Percentiles rank a stretch among this genome's conserved stretches.
Conservation (phyloP, 1,284 basidiomycete genomes). For the Ceratobasidium sp. region DNA sequence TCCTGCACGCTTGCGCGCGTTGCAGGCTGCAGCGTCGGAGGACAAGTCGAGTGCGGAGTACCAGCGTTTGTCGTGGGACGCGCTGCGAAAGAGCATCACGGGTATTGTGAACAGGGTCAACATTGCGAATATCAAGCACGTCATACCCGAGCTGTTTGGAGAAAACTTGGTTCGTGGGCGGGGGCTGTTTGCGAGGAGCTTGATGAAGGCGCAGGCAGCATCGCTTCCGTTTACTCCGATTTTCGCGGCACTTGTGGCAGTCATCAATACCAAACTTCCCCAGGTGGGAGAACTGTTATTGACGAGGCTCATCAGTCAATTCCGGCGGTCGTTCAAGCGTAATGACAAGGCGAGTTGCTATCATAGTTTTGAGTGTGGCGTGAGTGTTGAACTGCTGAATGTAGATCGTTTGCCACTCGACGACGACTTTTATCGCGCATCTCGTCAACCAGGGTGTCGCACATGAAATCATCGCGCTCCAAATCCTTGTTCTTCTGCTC, state of each 20-base stretch:
- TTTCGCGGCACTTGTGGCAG: constrained; percentile 91
- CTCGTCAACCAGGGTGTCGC: constrained; percentile 96
- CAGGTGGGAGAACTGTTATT: constrained; percentile 94
- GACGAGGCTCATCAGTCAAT: constrained; percentile 90
- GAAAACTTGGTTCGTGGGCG: constrained; percentile 92
- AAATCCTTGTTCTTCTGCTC: constrained; percentile 92
- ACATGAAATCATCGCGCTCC: constrained; percentile 92
- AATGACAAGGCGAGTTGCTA: constrained; percentile 86
- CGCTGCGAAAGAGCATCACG: constrained; percentile 95
- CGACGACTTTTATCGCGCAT: constrained; percentile 95
- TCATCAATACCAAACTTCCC: constrained; percentile 97
- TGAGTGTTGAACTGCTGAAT: constrained; percentile 18
- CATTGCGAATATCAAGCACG: constrained; percentile 93
- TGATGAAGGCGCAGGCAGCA: constrained; percentile 97
- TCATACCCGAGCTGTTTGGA: constrained; percentile 90
- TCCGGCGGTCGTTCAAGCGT: constrained; percentile 91
- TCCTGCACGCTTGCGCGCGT: constrained; percentile 87
- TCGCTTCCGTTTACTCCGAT: constrained; percentile 98
- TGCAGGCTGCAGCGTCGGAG: constrained; percentile 78
- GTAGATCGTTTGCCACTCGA: constrained; percentile 89
- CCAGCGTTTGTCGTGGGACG: constrained; percentile 97
- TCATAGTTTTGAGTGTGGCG: constrained; percentile 1
- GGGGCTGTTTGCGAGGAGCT: constrained; percentile 87
- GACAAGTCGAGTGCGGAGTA: constrained; percentile 93
- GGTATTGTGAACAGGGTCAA: constrained; percentile 99